Base-by-base conservation (phyloP, 164 flowering plant species). In the Liquidambar formosana region DNA sequence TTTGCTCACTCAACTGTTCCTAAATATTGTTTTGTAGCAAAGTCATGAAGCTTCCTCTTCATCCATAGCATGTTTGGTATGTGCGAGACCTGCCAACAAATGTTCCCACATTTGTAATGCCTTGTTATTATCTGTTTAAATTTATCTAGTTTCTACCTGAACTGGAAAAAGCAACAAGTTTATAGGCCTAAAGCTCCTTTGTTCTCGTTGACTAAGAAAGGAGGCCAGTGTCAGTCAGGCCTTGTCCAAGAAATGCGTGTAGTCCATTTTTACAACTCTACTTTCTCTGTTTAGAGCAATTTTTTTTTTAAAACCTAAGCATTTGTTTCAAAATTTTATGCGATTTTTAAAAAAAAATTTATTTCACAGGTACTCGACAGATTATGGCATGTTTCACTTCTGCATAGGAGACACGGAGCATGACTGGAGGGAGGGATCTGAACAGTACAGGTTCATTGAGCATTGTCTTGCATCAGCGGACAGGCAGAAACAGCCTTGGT, bases 351-450 rank as follows among this genome's bases (percentile, higher is more conserved):
- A 33, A 33, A 33, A 2, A 6, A 2, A 33, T 33, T 33, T 33
- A n/a, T n/a, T 6, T 33, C 41, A 13, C 78, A 92, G 97, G 95
- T 90, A 93, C 66, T 76, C 89, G 3, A 82, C 89, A 1, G 93
- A 93, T 61, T 93, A 86, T 69, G 97, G 97, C 25, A 89, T 93
- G 96, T 93, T 93, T 66, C 93, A 57, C 56, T 90, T 93, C 74
- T 93, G 97, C 69, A 76, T 93, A 81, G 96, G 93, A 4, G 96
- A 93, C 75, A 78, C 71, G n/a, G 96, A 93, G 71, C 91, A 88
- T 72, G 94, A 93, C 70, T 93, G 96, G 94, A 86, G 96, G 66
- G 94, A 86, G 65, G 97, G 96, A 38, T 64, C 94, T 3, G 96
- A 93, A 59, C 97, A 93, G 63, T 89, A 89, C 74, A 64, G 27